Evolutionary conservation across 1,284 basidiomycete genomes (phyloP).

Genomic region (Ceratobasidium sp.): DNA sequence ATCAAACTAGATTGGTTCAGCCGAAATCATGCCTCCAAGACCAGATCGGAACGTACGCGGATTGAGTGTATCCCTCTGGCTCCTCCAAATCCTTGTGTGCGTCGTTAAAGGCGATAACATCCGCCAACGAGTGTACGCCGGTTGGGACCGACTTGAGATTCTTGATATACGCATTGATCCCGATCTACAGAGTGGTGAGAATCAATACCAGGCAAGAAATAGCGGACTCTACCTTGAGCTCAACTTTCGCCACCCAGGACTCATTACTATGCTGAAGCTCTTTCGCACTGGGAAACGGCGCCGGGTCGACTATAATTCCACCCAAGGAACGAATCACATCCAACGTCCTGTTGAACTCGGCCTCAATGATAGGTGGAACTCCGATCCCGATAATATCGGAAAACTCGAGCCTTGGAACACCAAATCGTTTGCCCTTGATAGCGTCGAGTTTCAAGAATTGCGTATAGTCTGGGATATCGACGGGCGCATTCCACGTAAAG

Average conservation of each 20-base stretch:
- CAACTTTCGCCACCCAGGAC: slow-evolving; percentile 54
- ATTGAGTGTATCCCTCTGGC: slow-evolving; percentile 24
- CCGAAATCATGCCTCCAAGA: not conserved
- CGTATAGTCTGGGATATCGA: slow-evolving; percentile 60
- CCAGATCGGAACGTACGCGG: not conserved
- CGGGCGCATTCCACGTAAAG: slow-evolving; percentile 64
- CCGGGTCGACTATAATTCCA: slow-evolving; percentile 66
- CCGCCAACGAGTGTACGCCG: slow-evolving; percentile 59
- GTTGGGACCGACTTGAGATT: slow-evolving; percentile 55
- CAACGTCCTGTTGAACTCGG: slow-evolving; percentile 59
- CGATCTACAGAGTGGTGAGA: not conserved
- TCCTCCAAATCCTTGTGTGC: slow-evolving; percentile 43
- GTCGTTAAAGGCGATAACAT: slow-evolving; percentile 63
- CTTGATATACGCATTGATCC: slow-evolving; percentile 6
- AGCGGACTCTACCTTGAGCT: not conserved
- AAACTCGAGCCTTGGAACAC: slow-evolving; percentile 54
- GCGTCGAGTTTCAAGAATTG: slow-evolving; percentile 58
- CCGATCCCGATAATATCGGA: slow-evolving; percentile 31
- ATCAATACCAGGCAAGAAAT: not conserved
- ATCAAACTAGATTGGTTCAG: not conserved
- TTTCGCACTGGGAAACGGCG: slow-evolving; percentile 62
- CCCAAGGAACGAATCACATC: slow-evolving; percentile 58
- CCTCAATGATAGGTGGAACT: slow-evolving; percentile 2
- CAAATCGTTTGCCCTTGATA: slow-evolving; percentile 63
- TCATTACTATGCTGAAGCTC: slow-evolving; percentile 61